Base-by-base conservation (phyloP, 2,329 filamentous ascomycete species). In the Aspergillus latus region DNA sequence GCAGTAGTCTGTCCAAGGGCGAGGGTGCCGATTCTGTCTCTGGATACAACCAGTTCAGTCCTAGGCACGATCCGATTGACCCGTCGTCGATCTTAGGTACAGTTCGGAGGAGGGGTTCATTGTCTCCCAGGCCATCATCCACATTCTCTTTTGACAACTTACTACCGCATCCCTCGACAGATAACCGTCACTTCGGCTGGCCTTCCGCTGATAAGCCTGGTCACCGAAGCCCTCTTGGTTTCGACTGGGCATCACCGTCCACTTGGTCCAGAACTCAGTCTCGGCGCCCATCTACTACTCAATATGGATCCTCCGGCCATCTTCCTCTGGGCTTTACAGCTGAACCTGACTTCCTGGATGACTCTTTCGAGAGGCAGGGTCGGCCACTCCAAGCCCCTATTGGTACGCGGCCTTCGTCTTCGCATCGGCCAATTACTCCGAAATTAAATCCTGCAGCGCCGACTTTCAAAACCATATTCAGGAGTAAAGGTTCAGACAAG, bases 381-480 rank as follows among this genome's bases (percentile, higher is more conserved):
- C 80, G 80, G 5, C 80, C 82, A 29, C 76, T 83, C 2, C 82
- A 86, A 58, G 83, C 83, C 3, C 84, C 84, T 1, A 97, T 97
- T 62, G 93, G 93, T 26, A 95, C 90, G 46, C 86, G 87, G 2
- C 90, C 88, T 71, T 71, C 82, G 66, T 78, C 79, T 46, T 78
- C 80, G 66, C 77, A 87, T 68, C 72, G 86, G 72, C 76, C 74
- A 51, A 68, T 79, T 40, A 78, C 86, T 74, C 66, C 85, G 47
- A 81, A 82, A 64, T 81, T 97, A 29, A 97, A 99, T 66, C 94
- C 94, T 5, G 84, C 90, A 5, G 94, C 93, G 0, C 92, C 92
- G 7, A 90, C 88, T 1, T 97, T 97, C 70, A 93, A 88, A 74
- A 87, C 82, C 8, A 82, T 86, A 37, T 84, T 94, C 13, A 61